Evolutionary conservation across 2,329 filamentous ascomycete species (phyloP), one percentile per base, ranked within the genome.

Genomic region (Rhynchosporium agropyri): DNA sequence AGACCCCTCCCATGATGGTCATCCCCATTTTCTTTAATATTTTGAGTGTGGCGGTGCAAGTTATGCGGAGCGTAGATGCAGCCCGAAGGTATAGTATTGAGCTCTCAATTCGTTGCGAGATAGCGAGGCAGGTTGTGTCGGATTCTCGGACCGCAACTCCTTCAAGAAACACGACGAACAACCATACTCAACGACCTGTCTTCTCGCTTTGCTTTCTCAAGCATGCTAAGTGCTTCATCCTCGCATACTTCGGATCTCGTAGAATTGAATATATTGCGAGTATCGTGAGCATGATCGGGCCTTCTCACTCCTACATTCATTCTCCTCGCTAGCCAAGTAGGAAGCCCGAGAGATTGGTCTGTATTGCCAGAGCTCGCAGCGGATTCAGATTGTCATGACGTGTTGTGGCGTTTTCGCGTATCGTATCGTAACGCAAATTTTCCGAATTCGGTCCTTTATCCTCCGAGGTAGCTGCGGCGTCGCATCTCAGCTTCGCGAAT

Each of bases 401-500:
- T 40, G 40, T 12, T 13, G 28, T 57, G 43, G 10, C 36, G 20
- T 43, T n/a, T 20, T 36, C 6, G 54, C 8, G n/a, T 36, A 3
- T 43, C 40, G 15, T 43, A 31, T 56, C 29, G 40, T 45, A 29
- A 38, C 12, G 28, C 33, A 13, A 20, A 7, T n/a, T n/a, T 46
- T 46, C 10, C 33, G 53, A 57, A 10, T 5, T 33, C 10, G 54
- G 15, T 4, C 12, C 7, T 45, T 53, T 60, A 60, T 31, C 68
- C 81, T 78, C 68, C 80, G 79, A 67, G 86, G 77, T 76, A 86
- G 86, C 65, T 84, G 81, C 71, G 86, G 68, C 90, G 81, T 68
- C 90, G 84, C 70, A 87, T 84, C 74, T 90, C 90, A 7, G 91
- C 90, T 74, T 94, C 90, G 63, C 89, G 86, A 72, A 94, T 85